phyloP scores from a whole-genome alignment of 345 rosid species.

The Combretum micranthum region DNA sequence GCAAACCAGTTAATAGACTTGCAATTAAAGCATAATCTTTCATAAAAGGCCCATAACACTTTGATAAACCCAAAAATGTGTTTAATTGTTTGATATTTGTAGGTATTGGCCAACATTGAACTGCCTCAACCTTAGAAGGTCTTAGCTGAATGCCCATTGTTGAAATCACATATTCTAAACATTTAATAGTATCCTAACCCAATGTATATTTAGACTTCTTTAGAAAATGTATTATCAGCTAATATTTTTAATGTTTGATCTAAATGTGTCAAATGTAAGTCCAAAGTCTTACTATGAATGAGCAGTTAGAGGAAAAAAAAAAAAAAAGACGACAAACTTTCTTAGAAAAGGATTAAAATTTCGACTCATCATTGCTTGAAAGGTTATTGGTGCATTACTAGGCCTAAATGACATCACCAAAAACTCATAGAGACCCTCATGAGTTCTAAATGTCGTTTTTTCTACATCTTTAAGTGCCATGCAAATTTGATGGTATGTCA shows the following conservation, averaged over 20 bases:
- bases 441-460: too few species aligned
- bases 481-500: background rate
- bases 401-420: too few species aligned
- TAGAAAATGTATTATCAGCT: background rate
- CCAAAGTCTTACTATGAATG: background rate
- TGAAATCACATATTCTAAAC: background rate
- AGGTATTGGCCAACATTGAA: background rate
- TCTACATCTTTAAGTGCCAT: background rate
- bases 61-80: background rate
- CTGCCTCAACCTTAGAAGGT: background rate
- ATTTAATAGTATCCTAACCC: background rate
- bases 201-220: background rate
- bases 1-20: background rate
- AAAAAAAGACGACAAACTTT: too few species aligned
- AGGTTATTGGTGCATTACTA: too few species aligned
- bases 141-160: background rate
- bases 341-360: too few species aligned
- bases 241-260: background rate
- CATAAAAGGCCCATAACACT: background rate
- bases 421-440: too few species aligned
- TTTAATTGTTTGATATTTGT: background rate
- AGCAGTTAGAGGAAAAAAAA: too few species aligned
- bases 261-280: background rate
- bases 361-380: too few species aligned
- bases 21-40: background rate